Percentiles rank a stretch among this genome's conserved stretches.
These are phyloP conservation scores for Tuber indicum DNA, from an alignment of 495 filamentous ascomycete genomes.

Conservation along the genomic window DNA sequence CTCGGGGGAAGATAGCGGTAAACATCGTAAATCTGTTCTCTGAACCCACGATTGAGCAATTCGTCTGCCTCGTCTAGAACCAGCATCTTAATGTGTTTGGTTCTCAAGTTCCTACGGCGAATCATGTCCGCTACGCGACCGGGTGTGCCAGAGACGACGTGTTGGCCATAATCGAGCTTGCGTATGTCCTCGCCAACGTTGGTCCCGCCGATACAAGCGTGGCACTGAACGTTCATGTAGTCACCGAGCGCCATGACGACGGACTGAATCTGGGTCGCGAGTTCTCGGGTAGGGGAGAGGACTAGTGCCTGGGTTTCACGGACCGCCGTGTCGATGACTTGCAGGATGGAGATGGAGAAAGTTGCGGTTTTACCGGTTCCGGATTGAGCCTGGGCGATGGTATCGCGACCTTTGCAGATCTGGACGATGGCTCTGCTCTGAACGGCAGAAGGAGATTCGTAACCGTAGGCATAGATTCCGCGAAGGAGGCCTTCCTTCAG, in stretches of 20 bases:
- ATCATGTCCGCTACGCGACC: slow-evolving; percentile 99
- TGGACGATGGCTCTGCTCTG: slow-evolving; percentile 97
- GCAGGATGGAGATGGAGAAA: slow-evolving; percentile 94
- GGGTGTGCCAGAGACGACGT: slow-evolving; percentile 93
- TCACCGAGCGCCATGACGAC: slow-evolving; percentile 96
- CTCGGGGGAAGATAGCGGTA: slow-evolving; percentile 93
- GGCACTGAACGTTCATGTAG: slow-evolving; percentile 99
- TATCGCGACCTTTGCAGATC: slow-evolving; percentile 97
- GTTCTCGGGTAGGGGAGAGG: slow-evolving; percentile 94
- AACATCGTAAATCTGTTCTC: slow-evolving; percentile 99
- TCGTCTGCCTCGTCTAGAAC: slow-evolving; percentile 98
- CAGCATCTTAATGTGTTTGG: slow-evolving; percentile 96
- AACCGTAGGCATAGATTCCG: slow-evolving; percentile 97
- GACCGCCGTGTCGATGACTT: slow-evolving; percentile 79
- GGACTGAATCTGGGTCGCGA: slow-evolving; percentile 95
- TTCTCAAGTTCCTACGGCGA: slow-evolving; percentile 85
- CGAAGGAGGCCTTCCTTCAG: slow-evolving; percentile 92
- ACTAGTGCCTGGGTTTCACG: slow-evolving; percentile 91
- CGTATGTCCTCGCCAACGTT: slow-evolving; percentile 96
- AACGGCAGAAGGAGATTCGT: slow-evolving; percentile 93
- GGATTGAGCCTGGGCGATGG: slow-evolving; percentile 98
- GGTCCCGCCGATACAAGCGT: slow-evolving; percentile 96
- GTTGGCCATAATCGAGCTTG: slow-evolving; percentile 92
- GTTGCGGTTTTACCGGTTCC: slow-evolving; percentile 99
- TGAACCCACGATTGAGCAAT: slow-evolving; percentile 81